Conservation (phyloP, 306 rosid species). For the Senna siamea region DNA sequence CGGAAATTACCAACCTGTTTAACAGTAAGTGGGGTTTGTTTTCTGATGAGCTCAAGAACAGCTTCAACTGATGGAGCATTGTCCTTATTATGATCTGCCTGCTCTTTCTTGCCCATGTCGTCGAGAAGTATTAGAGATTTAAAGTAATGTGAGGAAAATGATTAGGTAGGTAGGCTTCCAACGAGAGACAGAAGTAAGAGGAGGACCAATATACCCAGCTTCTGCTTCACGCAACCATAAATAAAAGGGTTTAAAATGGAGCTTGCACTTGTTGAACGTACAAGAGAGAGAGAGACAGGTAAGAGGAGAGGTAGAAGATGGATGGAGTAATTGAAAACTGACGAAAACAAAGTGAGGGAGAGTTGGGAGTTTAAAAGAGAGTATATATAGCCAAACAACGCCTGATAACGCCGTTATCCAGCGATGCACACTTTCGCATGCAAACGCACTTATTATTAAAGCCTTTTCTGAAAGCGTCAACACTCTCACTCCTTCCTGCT, state of each 20-base stretch:
- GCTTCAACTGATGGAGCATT: constrained; percentile 61
- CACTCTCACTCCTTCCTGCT: constrained; percentile 33
- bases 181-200: constrained; percentile 15
- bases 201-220: constrained; percentile 66
- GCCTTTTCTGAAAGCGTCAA: constrained; percentile 50
- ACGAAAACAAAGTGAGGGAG: constrained; percentile 33
- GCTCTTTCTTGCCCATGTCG: constrained; percentile 87
- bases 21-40: constrained; percentile 76
- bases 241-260: not conserved
- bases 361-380: constrained; percentile 4
- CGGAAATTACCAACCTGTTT: constrained; percentile 65
- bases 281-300: constrained; percentile 31
- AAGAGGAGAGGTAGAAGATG: constrained; percentile 19
- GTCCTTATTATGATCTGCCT: constrained; percentile 41
- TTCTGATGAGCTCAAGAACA: constrained; percentile 74
- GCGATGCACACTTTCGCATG: constrained; percentile 33
- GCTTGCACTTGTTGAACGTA: constrained; percentile 23
- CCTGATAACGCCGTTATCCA: constrained; percentile 76
- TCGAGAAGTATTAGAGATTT: constrained; percentile 37
- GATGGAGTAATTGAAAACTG: not conserved
- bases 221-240: constrained; percentile 79
- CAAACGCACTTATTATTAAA: constrained; percentile 11
- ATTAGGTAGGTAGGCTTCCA: constrained; percentile 35
- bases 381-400: constrained; percentile 69
- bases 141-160: constrained; percentile 33